Evolutionary conservation across 2,329 filamentous ascomycete species (phyloP), one percentile per base, ranked within the genome.

Genomic region (Fusarium secorum): DNA sequence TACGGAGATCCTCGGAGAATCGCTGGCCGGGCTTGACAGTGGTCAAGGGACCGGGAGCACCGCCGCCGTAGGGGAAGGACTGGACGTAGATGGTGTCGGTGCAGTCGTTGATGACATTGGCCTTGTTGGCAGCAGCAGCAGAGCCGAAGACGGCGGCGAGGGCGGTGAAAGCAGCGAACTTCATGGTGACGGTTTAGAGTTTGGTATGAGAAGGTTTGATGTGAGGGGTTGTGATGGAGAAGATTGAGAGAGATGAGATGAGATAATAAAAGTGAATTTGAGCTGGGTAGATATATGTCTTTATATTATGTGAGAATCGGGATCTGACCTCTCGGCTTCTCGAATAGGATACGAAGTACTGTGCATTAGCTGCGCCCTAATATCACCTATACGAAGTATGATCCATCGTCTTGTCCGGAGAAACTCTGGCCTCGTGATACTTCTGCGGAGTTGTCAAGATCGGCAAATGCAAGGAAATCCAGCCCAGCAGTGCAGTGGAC

Each of bases 101-200:
- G 74, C 81, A 83, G 65, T 74, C 75, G 76, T 83, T 83, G 58
- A 75, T 75, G 65, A 83, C 80, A 52, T 77, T 62, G 54, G 81
- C 81, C 55, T 78, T 71, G 58, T 81, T 76, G 66, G 80, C 80
- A 42, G 78, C 76, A 64, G 70, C 75, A 30, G 49, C 57, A 36
- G 55, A 68, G 9, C 71, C 78, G 49, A 80, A 52, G 62, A 82
- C 70, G 72, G 80, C 77, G 61, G 78, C 78, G 66, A 74, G 30
- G 14, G 75, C 65, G 53, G 75, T 48, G 51, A 75, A 48, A 24
- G 76, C 38, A 59, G 58, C 70, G 62, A 75, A 60, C 77, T 79
- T 78, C 78, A 79, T 79, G 35, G 26, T 78, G 72, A 58, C 17
- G 62, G 53, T 61, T 56, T 44, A n/a, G 13, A 52, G n/a, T 30